phyloP scores from a whole-genome alignment of 306 rosid species.

The Macrotyloma uniflorum region DNA sequence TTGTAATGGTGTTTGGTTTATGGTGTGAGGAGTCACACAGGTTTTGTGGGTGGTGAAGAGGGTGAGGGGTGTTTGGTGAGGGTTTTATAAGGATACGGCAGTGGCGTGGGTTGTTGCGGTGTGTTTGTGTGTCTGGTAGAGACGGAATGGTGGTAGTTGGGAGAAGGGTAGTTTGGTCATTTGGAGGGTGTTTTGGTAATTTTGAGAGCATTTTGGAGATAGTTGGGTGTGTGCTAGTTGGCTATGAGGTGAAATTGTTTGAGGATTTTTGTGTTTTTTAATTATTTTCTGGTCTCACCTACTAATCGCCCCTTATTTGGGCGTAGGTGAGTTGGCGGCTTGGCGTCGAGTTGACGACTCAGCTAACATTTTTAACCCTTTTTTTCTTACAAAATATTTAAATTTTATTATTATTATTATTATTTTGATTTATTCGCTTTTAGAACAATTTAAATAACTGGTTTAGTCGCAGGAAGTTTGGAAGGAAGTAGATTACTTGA shows the following conservation, averaged over 20 bases:
- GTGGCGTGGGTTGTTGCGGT: slow-evolving; percentile 1
- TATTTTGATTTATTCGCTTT: too few relatives aligned
- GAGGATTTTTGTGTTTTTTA: background rate
- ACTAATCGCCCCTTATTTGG: slow-evolving; percentile 5
- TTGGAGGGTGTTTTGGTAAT: background rate
- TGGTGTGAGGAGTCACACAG: background rate
- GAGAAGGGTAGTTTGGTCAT: slow-evolving; percentile 36
- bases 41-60: slow-evolving; percentile 33
- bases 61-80: background rate
- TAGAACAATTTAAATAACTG: too few relatives aligned
- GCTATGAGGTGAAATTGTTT: background rate
- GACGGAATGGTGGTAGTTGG: slow-evolving; percentile 43
- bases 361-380: background rate
- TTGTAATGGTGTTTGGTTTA: background rate
- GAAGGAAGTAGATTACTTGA: too few relatives aligned
- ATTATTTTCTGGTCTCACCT: background rate
- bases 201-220: too few relatives aligned
- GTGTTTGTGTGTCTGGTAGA: slow-evolving; percentile 16
- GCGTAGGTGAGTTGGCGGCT: background rate
- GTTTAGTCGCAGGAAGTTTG: too few relatives aligned
- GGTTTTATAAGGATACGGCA: slow-evolving; percentile 38
- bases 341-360: too few relatives aligned
- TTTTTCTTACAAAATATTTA: too few relatives aligned
- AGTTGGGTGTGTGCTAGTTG: background rate
- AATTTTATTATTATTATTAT: too few relatives aligned